phyloP scores from a whole-genome alignment of 2,329 filamentous ascomycete genomes.

The Verticillium klebahnii region DNA sequence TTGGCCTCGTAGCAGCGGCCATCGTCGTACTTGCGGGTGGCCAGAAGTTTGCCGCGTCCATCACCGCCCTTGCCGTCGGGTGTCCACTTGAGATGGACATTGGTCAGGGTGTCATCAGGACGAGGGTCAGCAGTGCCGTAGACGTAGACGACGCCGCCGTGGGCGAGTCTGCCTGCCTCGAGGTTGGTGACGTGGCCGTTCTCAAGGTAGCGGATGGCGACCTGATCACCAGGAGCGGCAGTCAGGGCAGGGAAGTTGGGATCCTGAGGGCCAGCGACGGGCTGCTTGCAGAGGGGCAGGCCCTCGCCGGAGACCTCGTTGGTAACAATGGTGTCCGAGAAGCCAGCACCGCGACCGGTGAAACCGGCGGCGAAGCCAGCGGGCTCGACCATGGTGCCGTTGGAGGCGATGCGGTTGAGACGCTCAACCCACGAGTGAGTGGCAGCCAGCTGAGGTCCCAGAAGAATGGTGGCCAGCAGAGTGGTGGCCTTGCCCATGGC shows the following conservation, averaged over 20 bases:
- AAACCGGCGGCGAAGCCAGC: slow-evolving; percentile 74
- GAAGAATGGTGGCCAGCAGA: slow-evolving; percentile 23
- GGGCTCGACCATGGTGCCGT: slow-evolving; percentile 67
- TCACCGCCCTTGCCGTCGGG: slow-evolving; percentile 76
- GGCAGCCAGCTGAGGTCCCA: slow-evolving; percentile 17
- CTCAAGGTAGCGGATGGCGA: slow-evolving; percentile 67
- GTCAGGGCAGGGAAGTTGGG: slow-evolving; percentile 54
- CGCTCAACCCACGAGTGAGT: slow-evolving; percentile 84
- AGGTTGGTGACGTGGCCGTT: slow-evolving; percentile 70
- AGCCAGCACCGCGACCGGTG: slow-evolving; percentile 51
- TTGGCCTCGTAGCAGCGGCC: slow-evolving; percentile 84
- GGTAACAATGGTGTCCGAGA: slow-evolving; percentile 53
- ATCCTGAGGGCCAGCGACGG: background rate
- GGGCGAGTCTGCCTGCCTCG: slow-evolving; percentile 15
- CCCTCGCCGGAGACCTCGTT: slow-evolving; percentile 56
- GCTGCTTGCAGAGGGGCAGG: background rate
- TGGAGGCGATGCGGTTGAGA: slow-evolving; percentile 63
- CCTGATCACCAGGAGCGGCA: slow-evolving; percentile 54
- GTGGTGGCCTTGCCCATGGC: slow-evolving; percentile 16
- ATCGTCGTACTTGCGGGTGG: slow-evolving; percentile 81
- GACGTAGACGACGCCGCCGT: slow-evolving; percentile 69
- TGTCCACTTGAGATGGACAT: slow-evolving; percentile 78
- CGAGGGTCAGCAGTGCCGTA: slow-evolving; percentile 65
- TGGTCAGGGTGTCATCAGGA: slow-evolving; percentile 40
- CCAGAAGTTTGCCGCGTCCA: slow-evolving; percentile 68